Conservation (phyloP, 306 rosid genomes). For the Prunus mira region DNA sequence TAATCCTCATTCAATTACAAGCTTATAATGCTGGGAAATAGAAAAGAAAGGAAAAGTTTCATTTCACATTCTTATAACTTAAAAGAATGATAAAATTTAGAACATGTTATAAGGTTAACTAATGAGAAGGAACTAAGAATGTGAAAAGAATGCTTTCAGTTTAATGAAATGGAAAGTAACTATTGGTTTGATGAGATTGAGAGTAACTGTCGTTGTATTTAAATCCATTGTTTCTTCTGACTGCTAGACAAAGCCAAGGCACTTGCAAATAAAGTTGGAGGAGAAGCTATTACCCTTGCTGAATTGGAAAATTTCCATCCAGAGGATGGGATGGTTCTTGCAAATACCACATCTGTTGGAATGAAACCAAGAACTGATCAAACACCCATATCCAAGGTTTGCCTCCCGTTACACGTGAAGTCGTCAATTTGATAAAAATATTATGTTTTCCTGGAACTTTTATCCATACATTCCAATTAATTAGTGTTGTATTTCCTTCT, state of each 20-base stretch:
- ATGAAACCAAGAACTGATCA: slow-evolving; percentile 48
- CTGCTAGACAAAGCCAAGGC: slow-evolving; percentile 51
- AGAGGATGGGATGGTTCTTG: slow-evolving; percentile 61
- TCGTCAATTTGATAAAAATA: not conserved
- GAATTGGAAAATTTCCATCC: slow-evolving; percentile 51
- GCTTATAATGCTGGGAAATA: not conserved
- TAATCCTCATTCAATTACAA: not conserved
- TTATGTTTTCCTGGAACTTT: not conserved
- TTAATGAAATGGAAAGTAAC: too few relatives aligned
- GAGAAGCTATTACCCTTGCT: slow-evolving; percentile 45
- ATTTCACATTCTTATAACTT: too few relatives aligned
- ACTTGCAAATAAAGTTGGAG: slow-evolving; percentile 52
- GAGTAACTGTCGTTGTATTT: not conserved
- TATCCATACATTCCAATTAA: not conserved
- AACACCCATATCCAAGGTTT: slow-evolving; percentile 52
- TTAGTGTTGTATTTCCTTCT: not conserved
- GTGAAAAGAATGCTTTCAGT: too few relatives aligned
- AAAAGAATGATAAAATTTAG: too few relatives aligned
- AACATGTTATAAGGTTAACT: too few relatives aligned
- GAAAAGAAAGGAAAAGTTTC: not conserved
- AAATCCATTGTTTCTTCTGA: not conserved
- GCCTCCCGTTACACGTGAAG: not conserved
- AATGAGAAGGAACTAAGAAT: too few relatives aligned
- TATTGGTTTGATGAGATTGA: too few relatives aligned
- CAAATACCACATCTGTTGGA: slow-evolving; percentile 58